A percentile compares a stretch with the other conserved stretches of the same genome.
Evolutionary conservation across 176 grass and related monocot genomes (phyloP).

Genomic region (Canna indica): DNA sequence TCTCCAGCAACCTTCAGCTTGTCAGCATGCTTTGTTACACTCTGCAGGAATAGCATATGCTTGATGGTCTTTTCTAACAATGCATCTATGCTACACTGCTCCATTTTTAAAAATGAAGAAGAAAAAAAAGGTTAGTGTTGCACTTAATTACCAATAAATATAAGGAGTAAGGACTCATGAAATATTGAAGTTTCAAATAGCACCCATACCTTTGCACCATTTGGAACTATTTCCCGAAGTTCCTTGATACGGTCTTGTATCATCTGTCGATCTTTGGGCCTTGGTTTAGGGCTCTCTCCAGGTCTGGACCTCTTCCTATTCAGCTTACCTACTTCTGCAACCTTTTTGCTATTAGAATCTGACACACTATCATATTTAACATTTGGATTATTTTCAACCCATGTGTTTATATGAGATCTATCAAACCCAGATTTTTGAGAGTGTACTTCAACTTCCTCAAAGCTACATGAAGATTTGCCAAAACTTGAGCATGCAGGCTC

Average conservation of each 20-base stretch:
- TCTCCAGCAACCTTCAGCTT: constrained; percentile 62
- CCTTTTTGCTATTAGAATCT: constrained; percentile 59
- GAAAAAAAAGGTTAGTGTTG: constrained; percentile 10
- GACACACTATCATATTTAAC: constrained; percentile 54
- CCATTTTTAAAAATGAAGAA: constrained; percentile 24
- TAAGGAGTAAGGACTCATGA: not conserved
- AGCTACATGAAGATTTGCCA: constrained; percentile 37
- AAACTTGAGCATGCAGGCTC: constrained; percentile 34
- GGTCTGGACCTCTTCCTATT: constrained; percentile 60
- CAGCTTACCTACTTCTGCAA: constrained; percentile 40
- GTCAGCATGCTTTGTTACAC: constrained; percentile 58
- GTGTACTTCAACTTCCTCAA: constrained; percentile 32
- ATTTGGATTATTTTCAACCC: constrained; percentile 47
- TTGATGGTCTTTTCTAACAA: constrained; percentile 81
- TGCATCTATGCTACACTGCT: constrained; percentile 81
- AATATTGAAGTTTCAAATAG: constrained; percentile 1
- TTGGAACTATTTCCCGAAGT: constrained; percentile 67
- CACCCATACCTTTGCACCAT: constrained; percentile 58
- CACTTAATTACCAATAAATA: not conserved
- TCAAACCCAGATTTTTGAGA: constrained; percentile 44
- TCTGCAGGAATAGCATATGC: constrained; percentile 90
- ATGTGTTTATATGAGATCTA: constrained; percentile 64
- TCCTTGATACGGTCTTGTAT: constrained; percentile 82
- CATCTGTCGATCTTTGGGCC: constrained; percentile 67
- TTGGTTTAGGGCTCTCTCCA: constrained; percentile 53